phyloP scores from a whole-genome alignment of 768 basidiomycete species.

The Boletus coccyginus region DNA sequence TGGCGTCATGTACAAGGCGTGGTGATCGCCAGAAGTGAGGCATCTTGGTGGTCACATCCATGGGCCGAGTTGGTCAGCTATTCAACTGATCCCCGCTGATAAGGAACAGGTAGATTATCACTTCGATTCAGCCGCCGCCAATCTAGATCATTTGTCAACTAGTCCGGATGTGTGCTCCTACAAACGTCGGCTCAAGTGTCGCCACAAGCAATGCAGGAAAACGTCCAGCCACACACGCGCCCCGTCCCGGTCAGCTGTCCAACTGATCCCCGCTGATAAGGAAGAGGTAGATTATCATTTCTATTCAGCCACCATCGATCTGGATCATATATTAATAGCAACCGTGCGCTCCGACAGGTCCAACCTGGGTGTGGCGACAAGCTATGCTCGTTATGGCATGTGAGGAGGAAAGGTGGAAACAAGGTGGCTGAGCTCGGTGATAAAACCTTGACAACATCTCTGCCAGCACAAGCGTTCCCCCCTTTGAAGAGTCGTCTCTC shows the following conservation, averaged over 20 bases:
- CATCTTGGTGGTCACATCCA: neutral
- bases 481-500: neutral
- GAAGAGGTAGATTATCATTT: neutral
- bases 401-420: neutral
- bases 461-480: neutral
- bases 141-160: too few species aligned
- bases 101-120: neutral
- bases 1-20: too few species aligned
- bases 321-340: neutral
- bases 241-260: neutral
- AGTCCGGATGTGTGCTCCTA: too few species aligned
- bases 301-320: neutral
- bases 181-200: too few species aligned
- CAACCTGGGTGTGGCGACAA: too few species aligned
- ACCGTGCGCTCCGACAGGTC: too few species aligned
- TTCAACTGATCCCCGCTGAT: neutral
- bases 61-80: too few species aligned
- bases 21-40: neutral
- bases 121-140: too few species aligned
- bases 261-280: neutral
- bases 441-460: constrained; percentile 2
- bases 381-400: neutral
- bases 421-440: neutral
- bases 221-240: too few species aligned
- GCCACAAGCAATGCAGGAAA: too few species aligned